Base-by-base conservation (phyloP, 495 filamentous ascomycete species). In the Achaetomiella virescens region DNA sequence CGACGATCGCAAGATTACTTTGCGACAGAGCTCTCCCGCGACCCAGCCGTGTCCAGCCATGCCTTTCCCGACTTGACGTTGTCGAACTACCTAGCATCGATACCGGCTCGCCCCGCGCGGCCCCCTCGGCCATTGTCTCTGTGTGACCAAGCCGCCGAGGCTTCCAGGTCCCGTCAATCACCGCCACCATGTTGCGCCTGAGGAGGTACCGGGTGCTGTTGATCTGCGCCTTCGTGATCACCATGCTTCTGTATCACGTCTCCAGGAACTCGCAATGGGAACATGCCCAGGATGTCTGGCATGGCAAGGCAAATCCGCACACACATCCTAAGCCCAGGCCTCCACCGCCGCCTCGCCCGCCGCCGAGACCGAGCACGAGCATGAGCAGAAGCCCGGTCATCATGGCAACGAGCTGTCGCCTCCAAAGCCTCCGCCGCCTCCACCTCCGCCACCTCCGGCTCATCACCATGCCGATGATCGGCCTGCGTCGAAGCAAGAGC, bases 161-260 rank as follows among this genome's bases (percentile, higher is more conserved):
- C 27, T 14, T 36, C 14, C 1, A 17, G 6, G 1, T n/a, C 31
- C 14, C 18, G 29, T 20, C 42, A 20, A 17, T 21, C 45, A n/a
- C 21, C 21, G 21, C 51, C 67, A 72, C 61, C 46, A 91, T 93
- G 90, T 73, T 88, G 54, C 86, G 88, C 37, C 69, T 87, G 59
- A 84, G 90, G 48, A 79, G 89, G 70, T 92, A 90, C 63, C 84
- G 90, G 51, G 75, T 85, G 45, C 85, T 89, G 57, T 65, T 91
- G 45, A 70, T 88, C 60, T 85, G 88, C 65, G 83, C 88, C 44
- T 77, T 82, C 48, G 67, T 88, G 45, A 70, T 84, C 47, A 69
- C 85, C 27, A 70, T 90, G 41, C 71, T 83, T 15, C 69, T 92
- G 20, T 79, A 89, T 60, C 82, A 89, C 65, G 85, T 88, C 48